A percentile compares a stretch with the other conserved stretches of the same genome.
phyloP scores from a whole-genome alignment of 768 basidiomycete genomes.

The Termitomyces sp. region DNA sequence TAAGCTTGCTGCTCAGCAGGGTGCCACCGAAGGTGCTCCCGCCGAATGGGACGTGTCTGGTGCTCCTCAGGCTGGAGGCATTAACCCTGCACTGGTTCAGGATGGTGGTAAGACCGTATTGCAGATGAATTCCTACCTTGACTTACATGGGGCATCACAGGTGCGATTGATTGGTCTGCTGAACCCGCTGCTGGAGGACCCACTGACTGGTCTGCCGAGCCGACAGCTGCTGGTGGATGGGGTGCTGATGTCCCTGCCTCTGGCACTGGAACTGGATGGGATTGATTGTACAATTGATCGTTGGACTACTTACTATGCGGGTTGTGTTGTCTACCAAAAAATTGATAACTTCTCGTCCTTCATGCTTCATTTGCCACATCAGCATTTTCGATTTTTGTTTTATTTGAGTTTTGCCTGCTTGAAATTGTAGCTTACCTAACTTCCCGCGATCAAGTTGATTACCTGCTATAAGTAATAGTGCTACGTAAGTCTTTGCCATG shows the following conservation, averaged over 20 bases:
- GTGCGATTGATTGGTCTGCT: conserved; percentile 83
- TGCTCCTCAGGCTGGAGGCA: conserved; percentile 64
- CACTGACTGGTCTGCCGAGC: conserved; percentile 89
- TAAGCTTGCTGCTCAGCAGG: conserved; percentile 66
- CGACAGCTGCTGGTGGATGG: conserved; percentile 48
- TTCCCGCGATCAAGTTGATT: not conserved
- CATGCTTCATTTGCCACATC: not conserved
- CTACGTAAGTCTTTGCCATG: conserved; percentile 49
- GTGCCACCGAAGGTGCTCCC: conserved; percentile 40
- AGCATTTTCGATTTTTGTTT: not conserved
- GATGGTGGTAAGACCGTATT: conserved; percentile 48
- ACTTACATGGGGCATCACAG: conserved; percentile 29
- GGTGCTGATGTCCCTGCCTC: conserved; percentile 35
- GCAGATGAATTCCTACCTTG: not conserved
- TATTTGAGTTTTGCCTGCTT: not conserved
- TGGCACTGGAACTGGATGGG: conserved; percentile 39
- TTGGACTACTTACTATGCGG: conserved; percentile 12
- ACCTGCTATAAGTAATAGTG: too few species aligned
- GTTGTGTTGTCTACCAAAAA: conserved; percentile 14
- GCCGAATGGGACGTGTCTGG: conserved; percentile 77
- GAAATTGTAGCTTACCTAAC: conserved; percentile 5
- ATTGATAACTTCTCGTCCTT: conserved; percentile 14
- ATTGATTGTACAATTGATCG: conserved; percentile 32
- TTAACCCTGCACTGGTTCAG: conserved; percentile 76
- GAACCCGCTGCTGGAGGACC: conserved; percentile 51